Conservation (phyloP, 2,329 filamentous ascomycete species). For the Aspergillus candidus region DNA sequence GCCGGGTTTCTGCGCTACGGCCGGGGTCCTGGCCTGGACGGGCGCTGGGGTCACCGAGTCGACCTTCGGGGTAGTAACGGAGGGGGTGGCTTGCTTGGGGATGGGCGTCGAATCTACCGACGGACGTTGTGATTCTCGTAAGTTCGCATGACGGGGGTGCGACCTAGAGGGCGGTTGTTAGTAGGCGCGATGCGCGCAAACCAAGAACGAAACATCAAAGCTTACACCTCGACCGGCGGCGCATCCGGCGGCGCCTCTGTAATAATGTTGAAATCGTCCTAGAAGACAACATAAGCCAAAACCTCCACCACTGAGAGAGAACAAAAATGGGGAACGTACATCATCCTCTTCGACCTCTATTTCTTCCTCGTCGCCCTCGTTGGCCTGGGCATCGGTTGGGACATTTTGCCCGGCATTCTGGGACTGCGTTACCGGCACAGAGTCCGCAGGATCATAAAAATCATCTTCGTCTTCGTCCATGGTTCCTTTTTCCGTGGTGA, state of each 20-base stretch:
- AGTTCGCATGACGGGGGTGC: slow-evolving; percentile 33
- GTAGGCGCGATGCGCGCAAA: slow-evolving; percentile 4
- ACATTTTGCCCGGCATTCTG: slow-evolving; percentile 25
- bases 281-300: slow-evolving; percentile 10
- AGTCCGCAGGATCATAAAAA: slow-evolving; percentile 40
- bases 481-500: slow-evolving; percentile 12
- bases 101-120: slow-evolving; percentile 27
- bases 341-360: slow-evolving; percentile 36
- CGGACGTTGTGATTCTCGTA: slow-evolving; percentile 31
- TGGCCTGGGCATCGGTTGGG: slow-evolving; percentile 25
- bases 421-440: slow-evolving; percentile 25
- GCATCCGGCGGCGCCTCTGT: slow-evolving; percentile 42
- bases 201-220: slow-evolving; percentile 5
- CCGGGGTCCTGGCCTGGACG: slow-evolving; percentile 27
- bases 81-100: slow-evolving; percentile 33
- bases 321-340: slow-evolving; percentile 10
- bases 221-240: slow-evolving; percentile 33
- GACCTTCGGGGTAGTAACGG: slow-evolving; percentile 22
- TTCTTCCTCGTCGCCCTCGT: slow-evolving; percentile 38
- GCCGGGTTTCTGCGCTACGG: slow-evolving; percentile 46
- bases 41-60: slow-evolving; percentile 28
- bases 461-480: slow-evolving; percentile 46
- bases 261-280: slow-evolving; percentile 48
- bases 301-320: not conserved
- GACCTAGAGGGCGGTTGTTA: slow-evolving; percentile 25